These are phyloP conservation scores for Rhododendron vialii DNA, from an alignment of 148 eudicot genomes.

Conservation along the genomic window DNA sequence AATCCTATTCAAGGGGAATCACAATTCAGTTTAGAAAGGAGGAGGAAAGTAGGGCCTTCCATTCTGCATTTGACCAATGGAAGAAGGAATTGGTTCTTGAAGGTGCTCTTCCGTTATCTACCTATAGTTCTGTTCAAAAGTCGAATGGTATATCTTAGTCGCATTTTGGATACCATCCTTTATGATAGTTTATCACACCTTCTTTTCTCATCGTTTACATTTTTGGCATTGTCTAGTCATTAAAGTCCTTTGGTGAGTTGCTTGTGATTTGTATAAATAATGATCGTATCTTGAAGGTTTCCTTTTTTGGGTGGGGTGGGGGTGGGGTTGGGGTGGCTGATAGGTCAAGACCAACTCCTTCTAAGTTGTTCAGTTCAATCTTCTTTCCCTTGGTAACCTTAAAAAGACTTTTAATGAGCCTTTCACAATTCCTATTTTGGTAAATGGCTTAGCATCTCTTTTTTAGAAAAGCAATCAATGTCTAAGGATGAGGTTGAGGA, in stretches of 20 bases:
- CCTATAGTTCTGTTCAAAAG: not conserved
- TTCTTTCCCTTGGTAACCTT: not conserved
- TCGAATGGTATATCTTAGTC: not conserved
- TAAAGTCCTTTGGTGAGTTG: not conserved
- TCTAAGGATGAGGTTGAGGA: not conserved
- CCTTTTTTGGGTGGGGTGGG: not conserved
- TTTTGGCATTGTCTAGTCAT: not conserved
- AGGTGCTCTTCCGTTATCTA: slow-evolving; percentile 50
- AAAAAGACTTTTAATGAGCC: not conserved
- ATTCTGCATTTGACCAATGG: slow-evolving; percentile 75
- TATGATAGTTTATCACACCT: not conserved
- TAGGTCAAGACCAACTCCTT: not conserved
- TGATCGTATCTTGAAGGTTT: not conserved
- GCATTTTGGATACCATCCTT: not conserved
- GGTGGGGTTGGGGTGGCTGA: not conserved
- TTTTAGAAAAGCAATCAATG: not conserved
- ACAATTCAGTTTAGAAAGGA: slow-evolving; percentile 58
- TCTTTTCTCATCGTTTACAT: not conserved
- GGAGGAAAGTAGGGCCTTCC: slow-evolving; percentile 74
- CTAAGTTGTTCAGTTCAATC: not conserved
- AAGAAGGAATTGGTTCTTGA: slow-evolving; percentile 48
- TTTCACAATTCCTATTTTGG: not conserved
- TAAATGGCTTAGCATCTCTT: not conserved
- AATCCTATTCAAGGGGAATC: slow-evolving; percentile 62
- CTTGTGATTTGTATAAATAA: not conserved